Evolutionary conservation across 1,284 basidiomycete species (phyloP), one percentile per base, ranked within the genome.

Genomic region (Mycena sp.): DNA sequence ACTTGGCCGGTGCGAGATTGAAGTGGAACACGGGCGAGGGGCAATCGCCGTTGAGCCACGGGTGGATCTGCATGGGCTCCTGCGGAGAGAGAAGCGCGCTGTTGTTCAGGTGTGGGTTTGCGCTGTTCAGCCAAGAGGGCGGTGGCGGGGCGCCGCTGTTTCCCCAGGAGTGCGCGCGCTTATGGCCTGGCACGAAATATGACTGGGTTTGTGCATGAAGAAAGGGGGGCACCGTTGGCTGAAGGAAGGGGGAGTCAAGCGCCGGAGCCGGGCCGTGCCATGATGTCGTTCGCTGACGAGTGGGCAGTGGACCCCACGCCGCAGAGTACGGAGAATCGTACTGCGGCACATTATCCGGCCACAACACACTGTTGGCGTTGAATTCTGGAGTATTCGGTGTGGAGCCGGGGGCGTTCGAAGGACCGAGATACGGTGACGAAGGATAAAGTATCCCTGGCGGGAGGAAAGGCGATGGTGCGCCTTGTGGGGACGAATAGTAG

Each of bases 21-120:
- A 90, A 85, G 64, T 80, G 69, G 62, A 90, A 80, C 43, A 81
- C 79, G 2, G 69, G 70, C 6, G 78, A 79, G 21, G 79, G 78
- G 3, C 71, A 66, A 57, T 86, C 83, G 19, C 84, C 89, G 68
- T 86, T 84, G 4, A 91, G 75, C 59, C 84, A 81, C 3, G 87
- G 87, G 68, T 87, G 83, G 30, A 87, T 71, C 51, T 82, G 48
- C 30, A 52, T 11, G 25, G 45, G 80, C 50, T 25, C 1, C 21
- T 44, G 28, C 7, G 26, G 46, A 19, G 25, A 17, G 32, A 29
- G 9, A 17, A 19, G 23, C 6, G 30, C 37, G 56, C 32, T 43
- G 32, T 6, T 9, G 48, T 29, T 32, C 4, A 35, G 17, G 12
- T 57, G 29, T 9, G 53, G 60, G 37, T 50, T 37, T n/a, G 45